These are phyloP conservation scores for Penicillium canariense DNA, from an alignment of 495 filamentous ascomycete genomes.

Conservation along the genomic window DNA sequence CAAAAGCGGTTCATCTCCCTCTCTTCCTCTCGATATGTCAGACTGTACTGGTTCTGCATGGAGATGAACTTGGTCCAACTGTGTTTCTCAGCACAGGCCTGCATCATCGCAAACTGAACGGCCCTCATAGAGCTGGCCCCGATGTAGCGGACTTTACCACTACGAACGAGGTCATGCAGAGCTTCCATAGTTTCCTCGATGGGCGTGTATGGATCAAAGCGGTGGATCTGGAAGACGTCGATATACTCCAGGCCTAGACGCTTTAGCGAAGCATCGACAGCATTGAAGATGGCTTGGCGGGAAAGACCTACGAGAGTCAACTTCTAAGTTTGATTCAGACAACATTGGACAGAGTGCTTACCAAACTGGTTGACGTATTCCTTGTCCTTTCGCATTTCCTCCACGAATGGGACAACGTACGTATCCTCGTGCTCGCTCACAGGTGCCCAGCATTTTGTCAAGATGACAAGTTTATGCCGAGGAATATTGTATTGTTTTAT, in stretches of 20 bases:
- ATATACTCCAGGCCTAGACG: slow-evolving; percentile 50
- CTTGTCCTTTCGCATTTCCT: neutral
- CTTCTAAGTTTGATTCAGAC: neutral
- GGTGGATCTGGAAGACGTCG: slow-evolving; percentile 55
- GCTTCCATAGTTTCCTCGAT: slow-evolving; percentile 72
- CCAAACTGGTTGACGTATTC: slow-evolving; percentile 4
- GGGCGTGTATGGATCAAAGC: slow-evolving; percentile 50
- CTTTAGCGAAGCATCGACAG: slow-evolving; percentile 47
- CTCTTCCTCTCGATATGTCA: neutral
- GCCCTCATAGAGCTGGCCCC: slow-evolving; percentile 43
- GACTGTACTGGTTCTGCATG: slow-evolving; percentile 1
- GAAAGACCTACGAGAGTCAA: slow-evolving; percentile 48
- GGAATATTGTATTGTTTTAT: slow-evolving; percentile 70
- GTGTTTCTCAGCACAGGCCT: slow-evolving; percentile 1
- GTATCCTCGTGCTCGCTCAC: slow-evolving; percentile 1
- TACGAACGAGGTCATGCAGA: slow-evolving; percentile 62
- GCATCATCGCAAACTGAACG: neutral
- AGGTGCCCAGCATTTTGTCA: slow-evolving; percentile 58
- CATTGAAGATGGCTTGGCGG: slow-evolving; percentile 52
- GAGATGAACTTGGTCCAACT: slow-evolving; percentile 2
- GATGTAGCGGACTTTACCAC: slow-evolving; percentile 65
- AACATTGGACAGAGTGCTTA: no score
- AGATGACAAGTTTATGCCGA: slow-evolving; percentile 63
- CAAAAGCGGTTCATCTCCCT: slow-evolving; percentile 9
- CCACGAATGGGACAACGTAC: neutral